Conservation (phyloP, 2,329 filamentous ascomycete species). For the Coniochaeta hoffmannii region DNA sequence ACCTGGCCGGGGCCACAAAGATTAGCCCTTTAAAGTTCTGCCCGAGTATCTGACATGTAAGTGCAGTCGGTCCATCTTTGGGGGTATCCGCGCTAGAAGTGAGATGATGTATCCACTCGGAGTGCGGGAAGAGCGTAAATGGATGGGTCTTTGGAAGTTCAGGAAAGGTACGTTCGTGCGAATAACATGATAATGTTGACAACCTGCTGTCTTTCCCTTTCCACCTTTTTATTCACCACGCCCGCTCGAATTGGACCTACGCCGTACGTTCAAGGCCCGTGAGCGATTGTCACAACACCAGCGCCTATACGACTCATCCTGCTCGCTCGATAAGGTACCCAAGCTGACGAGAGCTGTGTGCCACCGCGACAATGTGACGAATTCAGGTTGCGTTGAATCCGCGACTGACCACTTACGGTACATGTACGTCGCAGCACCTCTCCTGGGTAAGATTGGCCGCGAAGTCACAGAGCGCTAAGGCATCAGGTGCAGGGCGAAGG, state of each 20-base stretch:
- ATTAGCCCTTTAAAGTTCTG: neutral
- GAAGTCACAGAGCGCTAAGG: too few relatives aligned
- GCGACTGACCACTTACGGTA: too few relatives aligned
- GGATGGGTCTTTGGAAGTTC: slow-evolving; percentile 1
- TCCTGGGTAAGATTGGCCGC: too few relatives aligned
- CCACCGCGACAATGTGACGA: too few relatives aligned
- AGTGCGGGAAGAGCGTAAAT: neutral
- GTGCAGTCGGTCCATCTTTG: neutral
- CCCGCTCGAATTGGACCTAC: neutral
- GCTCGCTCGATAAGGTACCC: too few relatives aligned
- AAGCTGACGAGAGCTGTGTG: too few relatives aligned
- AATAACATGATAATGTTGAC: neutral
- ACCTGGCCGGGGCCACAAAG: neutral
- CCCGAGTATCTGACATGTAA: neutral
- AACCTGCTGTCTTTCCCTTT: neutral
- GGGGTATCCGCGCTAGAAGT: slow-evolving; percentile 2
- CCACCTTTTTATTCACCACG: neutral
- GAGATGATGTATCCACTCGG: neutral
- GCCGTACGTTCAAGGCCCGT: too few relatives aligned
- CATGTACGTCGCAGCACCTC: too few relatives aligned
- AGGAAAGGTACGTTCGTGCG: slow-evolving; percentile 3
- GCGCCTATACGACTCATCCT: too few relatives aligned
- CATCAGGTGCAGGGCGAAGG: too few relatives aligned
- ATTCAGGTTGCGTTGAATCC: too few relatives aligned
- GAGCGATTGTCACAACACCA: too few relatives aligned